These are phyloP conservation scores for Choanephora cucurbitarum DNA, from an alignment of 371 early-diverging fungal genomes.

Conservation along the genomic window DNA sequence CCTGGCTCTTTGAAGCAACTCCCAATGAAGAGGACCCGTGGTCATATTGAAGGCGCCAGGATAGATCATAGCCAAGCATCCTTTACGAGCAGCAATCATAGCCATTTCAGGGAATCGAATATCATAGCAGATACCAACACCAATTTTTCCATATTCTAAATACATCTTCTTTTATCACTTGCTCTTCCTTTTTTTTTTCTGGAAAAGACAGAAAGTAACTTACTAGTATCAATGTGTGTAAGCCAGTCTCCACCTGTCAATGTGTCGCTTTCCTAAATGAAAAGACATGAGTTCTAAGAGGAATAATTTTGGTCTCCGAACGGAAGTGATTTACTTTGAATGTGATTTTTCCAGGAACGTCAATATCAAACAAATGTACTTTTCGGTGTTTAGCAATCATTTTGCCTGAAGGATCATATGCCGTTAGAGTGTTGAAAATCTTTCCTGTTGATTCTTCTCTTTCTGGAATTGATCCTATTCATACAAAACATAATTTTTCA, in stretches of 20 bases:
- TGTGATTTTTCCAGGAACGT: constrained; percentile 88
- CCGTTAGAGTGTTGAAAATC: constrained; percentile 90
- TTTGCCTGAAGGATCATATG: constrained; percentile 79
- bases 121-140: constrained; percentile 96
- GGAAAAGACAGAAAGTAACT: constrained; percentile 4
- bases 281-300: not conserved
- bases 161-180: not conserved
- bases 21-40: constrained; percentile 96
- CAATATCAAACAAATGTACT: constrained; percentile 96
- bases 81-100: constrained; percentile 87
- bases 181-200: constrained; percentile 1
- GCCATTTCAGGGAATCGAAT: constrained; percentile 96
- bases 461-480: constrained; percentile 92
- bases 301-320: too few relatives aligned
- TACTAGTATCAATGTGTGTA: constrained; percentile 81
- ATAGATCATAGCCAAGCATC: constrained; percentile 92
- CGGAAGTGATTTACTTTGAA: constrained; percentile 71
- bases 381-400: constrained; percentile 72
- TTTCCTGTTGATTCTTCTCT: constrained; percentile 54
- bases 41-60: constrained; percentile 97
- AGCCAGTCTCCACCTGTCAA: constrained; percentile 74
- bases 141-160: constrained; percentile 80
- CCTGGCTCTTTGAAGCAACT: constrained; percentile 85
- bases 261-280: constrained; percentile 77
- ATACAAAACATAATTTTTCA: not conserved